Conservation (phyloP, 169 alveolate genomes). For the Eimeria praecox region DNA sequence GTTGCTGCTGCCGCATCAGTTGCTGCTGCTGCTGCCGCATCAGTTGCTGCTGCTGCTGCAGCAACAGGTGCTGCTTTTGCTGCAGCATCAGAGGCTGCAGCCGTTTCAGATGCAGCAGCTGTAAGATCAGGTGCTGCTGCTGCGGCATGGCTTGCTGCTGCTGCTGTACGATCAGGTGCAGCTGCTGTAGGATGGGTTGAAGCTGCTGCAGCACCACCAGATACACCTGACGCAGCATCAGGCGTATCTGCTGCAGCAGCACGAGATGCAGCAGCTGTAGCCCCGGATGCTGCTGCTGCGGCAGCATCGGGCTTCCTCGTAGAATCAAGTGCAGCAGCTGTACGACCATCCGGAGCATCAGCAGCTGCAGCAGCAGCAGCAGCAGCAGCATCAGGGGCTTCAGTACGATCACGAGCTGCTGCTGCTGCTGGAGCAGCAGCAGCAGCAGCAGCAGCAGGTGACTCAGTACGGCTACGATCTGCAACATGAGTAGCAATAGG, state of each 20-base stretch:
- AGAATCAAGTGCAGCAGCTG: too few species aligned
- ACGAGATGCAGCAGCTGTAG: neutral
- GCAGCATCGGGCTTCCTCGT: too few species aligned
- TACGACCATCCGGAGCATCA: too few species aligned
- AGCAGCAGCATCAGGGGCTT: too few species aligned
- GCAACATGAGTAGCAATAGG: neutral
- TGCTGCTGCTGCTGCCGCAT: neutral
- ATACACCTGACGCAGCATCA: neutral
- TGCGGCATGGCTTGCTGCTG: too few species aligned
- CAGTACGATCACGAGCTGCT: neutral
- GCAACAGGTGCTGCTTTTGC: neutral
- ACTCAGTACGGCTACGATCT: neutral
- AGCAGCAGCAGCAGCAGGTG: neutral
- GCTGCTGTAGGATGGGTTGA: too few species aligned
- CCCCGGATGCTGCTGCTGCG: too few species aligned
- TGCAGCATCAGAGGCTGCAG: too few species aligned
- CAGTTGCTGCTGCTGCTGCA: neutral
- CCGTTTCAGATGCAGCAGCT: too few species aligned
- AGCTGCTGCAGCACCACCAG: neutral
- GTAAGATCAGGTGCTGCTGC: too few species aligned
- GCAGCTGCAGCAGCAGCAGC: too few species aligned
- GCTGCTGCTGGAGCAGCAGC: neutral
- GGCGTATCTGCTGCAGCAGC: neutral
- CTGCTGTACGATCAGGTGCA: neutral
- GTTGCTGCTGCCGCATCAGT: neutral